Conservation (phyloP, 2,329 filamentous ascomycete genomes). For the Pestalotiopsis sp. region DNA sequence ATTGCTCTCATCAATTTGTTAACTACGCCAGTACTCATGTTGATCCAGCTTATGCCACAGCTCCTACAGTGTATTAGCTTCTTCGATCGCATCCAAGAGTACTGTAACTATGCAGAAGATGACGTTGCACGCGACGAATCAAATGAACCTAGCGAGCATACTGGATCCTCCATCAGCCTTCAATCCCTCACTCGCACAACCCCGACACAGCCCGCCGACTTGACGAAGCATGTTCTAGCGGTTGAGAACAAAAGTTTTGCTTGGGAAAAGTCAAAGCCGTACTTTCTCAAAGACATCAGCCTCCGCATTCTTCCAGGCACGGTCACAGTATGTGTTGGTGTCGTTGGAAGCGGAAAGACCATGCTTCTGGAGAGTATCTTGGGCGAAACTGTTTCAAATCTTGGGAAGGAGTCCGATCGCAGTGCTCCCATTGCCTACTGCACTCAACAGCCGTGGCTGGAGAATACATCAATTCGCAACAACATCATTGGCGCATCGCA, state of each 20-base stretch:
- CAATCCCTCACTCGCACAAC: background rate
- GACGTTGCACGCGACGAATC: background rate
- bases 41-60: constrained; percentile 8
- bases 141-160: background rate
- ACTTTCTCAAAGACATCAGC: constrained; percentile 28
- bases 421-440: constrained; percentile 38
- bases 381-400: constrained; percentile 31
- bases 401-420: background rate
- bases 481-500: constrained; percentile 38
- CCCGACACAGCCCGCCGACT: background rate
- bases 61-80: constrained; percentile 14
- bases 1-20: constrained; percentile 13
- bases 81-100: constrained; percentile 19
- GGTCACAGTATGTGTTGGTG: constrained; percentile 41
- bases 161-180: constrained; percentile 11
- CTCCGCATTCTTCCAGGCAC: constrained; percentile 21
- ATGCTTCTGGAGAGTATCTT: constrained; percentile 40
- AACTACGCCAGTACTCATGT: constrained; percentile 1
- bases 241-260: constrained; percentile 9
- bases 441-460: constrained; percentile 46
- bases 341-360: constrained; percentile 48
- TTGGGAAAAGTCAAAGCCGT: constrained; percentile 2
- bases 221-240: background rate
- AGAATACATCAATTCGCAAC: constrained; percentile 40
- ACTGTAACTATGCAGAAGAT: constrained; percentile 11